A percentile compares a stretch with the other conserved stretches of the same genome.
Evolutionary conservation across 495 filamentous ascomycete species (phyloP).

Genomic region (Hyaloscypha bicolor): DNA sequence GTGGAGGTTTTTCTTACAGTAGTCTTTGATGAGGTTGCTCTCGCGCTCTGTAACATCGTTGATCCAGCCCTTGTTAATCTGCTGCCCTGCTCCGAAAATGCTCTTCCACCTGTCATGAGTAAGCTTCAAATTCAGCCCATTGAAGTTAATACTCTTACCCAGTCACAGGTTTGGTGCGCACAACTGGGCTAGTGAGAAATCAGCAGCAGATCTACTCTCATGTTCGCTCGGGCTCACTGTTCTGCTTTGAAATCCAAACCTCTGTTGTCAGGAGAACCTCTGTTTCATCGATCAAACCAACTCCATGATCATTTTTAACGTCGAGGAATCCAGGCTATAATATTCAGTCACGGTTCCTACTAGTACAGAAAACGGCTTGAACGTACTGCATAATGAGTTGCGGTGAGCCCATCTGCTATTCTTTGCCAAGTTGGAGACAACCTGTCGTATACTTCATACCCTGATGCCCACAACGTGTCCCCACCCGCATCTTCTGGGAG

Average conservation of each 20-base stretch:
- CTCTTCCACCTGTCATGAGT: no score
- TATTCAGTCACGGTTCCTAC: no score
- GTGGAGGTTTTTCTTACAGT: no score
- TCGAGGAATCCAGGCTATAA: not conserved
- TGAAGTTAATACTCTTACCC: constrained; percentile 61
- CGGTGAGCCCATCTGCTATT: constrained; percentile 69
- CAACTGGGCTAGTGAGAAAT: constrained; percentile 54
- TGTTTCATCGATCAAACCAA: not conserved
- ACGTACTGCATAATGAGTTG: constrained; percentile 47
- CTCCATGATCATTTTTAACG: not conserved
- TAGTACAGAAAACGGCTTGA: no score
- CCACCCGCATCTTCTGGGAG: not conserved
- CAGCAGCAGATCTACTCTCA: no score
- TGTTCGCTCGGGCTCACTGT: constrained; percentile 41
- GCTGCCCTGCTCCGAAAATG: constrained; percentile 64
- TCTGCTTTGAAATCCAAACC: constrained; percentile 32
- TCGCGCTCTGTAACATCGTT: constrained; percentile 68
- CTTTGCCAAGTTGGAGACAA: constrained; percentile 61
- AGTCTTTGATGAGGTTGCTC: constrained; percentile 61
- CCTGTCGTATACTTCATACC: constrained; percentile 77
- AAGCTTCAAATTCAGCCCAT: no score
- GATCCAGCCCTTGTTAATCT: constrained; percentile 55
- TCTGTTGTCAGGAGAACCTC: not conserved
- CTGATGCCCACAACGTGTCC: constrained; percentile 71
- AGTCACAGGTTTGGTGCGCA: constrained; percentile 78